Base-by-base conservation (phyloP, 306 rosid genomes). In the Gleditsia sinensis region DNA sequence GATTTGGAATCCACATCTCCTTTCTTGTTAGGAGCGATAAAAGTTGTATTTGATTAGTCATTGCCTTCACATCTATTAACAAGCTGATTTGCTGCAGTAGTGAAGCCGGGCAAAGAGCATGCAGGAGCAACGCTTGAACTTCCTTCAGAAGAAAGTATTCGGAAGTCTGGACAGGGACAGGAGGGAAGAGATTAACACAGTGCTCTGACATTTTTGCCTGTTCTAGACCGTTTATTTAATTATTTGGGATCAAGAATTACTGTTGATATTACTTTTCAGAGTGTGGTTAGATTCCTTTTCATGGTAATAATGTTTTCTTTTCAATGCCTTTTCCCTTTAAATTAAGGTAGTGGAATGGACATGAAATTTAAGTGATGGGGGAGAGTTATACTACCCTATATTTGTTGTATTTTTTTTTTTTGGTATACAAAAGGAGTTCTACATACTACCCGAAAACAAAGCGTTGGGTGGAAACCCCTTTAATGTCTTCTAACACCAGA, bases 81-180 rank as follows among this genome's bases (percentile, higher is more conserved):
- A 21, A 36, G 49, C 51, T 74, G 81, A 45, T 59, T 62, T 83
- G 71, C 17, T 65, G 86, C 93, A 89, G 94, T 76, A 34, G 83
- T 94, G 88, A 91, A 91, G 86, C 86, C 98, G 5, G 74, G 58
- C 43, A 88, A 85, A 81, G 96, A 83, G 7, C 97, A 90, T 75
- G 95, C 95, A 7, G 97, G 99, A 28, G 93, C 96, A 61, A 92
- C 91, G 27, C 83, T 92, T n/a, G 99, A 94, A 85, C 55, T 91
- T 80, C 97, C 97, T 17, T 83, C 97, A 0, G 96, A 94, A 67
- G 97, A 88, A 58, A 78, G 11, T 71, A 45, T 78, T 68, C 68
- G 62, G 21, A 75, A 75, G 24, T 75, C 82, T 11, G 72, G 78
- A 53, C 67, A 48, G 74, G 43, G 49, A 53, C 33, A 16, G 16